Evolutionary conservation across 202 grass and related monocot genomes (phyloP).

Genomic region (Saccharum hybrid): DNA sequence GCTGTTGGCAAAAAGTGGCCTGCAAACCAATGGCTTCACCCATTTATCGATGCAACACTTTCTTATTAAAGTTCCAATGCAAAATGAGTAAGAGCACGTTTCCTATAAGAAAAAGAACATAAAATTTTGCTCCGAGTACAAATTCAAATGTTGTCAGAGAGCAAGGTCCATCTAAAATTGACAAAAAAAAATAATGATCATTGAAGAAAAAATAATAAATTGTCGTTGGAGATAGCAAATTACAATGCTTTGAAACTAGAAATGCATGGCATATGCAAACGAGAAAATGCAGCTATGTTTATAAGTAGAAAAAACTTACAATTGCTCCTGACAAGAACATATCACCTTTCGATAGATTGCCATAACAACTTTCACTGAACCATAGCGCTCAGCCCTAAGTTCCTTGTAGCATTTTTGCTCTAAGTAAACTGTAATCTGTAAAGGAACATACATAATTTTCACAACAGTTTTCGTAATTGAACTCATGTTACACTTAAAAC

Average conservation of each 20-base stretch:
- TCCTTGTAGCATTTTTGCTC: slow-evolving; percentile 94
- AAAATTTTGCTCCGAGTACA: not conserved
- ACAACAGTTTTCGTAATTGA: not conserved
- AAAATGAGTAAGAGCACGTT: not conserved
- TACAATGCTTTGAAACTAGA: slow-evolving; percentile 15
- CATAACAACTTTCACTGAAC: slow-evolving; percentile 88
- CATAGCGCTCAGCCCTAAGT: slow-evolving; percentile 78
- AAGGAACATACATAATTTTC: slow-evolving; percentile 29
- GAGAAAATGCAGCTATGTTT: slow-evolving; percentile 36
- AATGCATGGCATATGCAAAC: not conserved
- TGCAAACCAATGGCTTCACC: slow-evolving; percentile 56
- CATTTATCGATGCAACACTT: slow-evolving; percentile 12
- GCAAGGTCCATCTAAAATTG: not conserved
- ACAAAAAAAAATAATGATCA: not conserved
- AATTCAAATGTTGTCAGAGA: not conserved
- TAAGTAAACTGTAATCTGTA: slow-evolving; percentile 88
- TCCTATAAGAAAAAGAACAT: not conserved
- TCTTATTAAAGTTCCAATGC: not conserved
- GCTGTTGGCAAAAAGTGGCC: slow-evolving; percentile 92
- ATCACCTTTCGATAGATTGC: slow-evolving; percentile 90
- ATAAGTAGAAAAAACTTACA: slow-evolving; percentile 73
- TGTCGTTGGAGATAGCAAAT: not conserved
- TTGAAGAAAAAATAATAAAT: slow-evolving; percentile 3
- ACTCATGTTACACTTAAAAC: not conserved
- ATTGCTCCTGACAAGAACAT: slow-evolving; percentile 91